Evolutionary conservation across 805 yeast genomes (phyloP), one percentile per base, ranked within the genome.

Genomic region (Yueomyces sinensis): DNA sequence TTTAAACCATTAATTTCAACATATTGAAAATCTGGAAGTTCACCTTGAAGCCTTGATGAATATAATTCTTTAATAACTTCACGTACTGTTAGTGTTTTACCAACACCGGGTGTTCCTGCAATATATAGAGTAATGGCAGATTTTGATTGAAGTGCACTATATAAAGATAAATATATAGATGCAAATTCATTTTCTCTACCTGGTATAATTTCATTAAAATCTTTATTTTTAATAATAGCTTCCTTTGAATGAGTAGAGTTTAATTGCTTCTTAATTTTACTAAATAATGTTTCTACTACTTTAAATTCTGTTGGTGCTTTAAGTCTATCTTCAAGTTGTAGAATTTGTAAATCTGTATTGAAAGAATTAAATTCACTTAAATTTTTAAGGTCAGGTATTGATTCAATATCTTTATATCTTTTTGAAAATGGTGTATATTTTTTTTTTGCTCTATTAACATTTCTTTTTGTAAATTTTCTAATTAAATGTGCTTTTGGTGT

Each of bases 51-150:
- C 9, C 54, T 48, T n/a, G 59, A 58, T 13, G 55, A 49, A 30
- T 69, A 66, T 25, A 91, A 57, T 46, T 80, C 84, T 24, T 73
- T 68, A 18, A 91, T 69, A 0, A 82, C 96, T 48, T 86, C 94
- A 36, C 94, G 61, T 2, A 89, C 76, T 0, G 97, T 89, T 3
- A 94, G 91, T 0, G 98, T 89, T 52, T 91, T 91, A 11, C 98
- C 98, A 2, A 93, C 89, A 7, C 99, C 99, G 0, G 99, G 98
- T 0, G 95, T 84, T 3, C 99, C 99, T 56, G 95, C 83, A 9
- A 91, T 75, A 51, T 87, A 91, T 5, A 91, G 58, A 43, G 95
- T 83, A 6, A 87, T 70, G 0, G 97, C 96, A 1, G 79, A 68
- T 29, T 72, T 70, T 13, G 77, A 68, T 32, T 66, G 66, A 24